Evolutionary conservation across 2,329 filamentous ascomycete genomes (phyloP).

Genomic region (Fonsecaea monophora): DNA sequence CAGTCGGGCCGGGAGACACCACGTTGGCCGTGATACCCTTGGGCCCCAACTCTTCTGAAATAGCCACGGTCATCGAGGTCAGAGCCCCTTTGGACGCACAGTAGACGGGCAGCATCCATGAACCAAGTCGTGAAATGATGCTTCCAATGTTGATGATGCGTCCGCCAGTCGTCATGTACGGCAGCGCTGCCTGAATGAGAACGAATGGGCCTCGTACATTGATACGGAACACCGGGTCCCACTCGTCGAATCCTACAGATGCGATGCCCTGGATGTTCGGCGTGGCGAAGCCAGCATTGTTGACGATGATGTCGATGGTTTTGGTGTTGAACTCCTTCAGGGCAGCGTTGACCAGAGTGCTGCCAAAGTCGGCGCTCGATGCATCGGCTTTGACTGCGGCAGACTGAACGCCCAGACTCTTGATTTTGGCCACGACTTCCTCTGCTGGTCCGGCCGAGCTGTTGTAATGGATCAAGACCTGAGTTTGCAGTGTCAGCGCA

Average conservation of each 20-base stretch:
- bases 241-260: conserved; percentile 47
- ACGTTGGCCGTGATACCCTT: conserved; percentile 61
- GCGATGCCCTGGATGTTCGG: conserved; percentile 26
- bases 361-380: conserved; percentile 25
- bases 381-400: conserved; percentile 33
- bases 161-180: conserved; percentile 57
- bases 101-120: conserved; percentile 51
- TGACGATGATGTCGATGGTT: conserved; percentile 38
- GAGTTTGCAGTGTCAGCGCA: conserved; percentile 39
- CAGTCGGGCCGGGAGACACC: conserved; percentile 61
- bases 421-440: conserved; percentile 41
- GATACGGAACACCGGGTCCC: conserved; percentile 56
- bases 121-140: conserved; percentile 35
- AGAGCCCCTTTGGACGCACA: conserved; percentile 64
- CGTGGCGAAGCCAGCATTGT: conserved; percentile 33
- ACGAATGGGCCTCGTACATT: conserved; percentile 67
- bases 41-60: conserved; percentile 60
- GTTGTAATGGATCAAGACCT: conserved; percentile 43
- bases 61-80: conserved; percentile 63
- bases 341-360: conserved; percentile 31
- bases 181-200: conserved; percentile 58
- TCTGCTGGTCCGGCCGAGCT: conserved; percentile 40
- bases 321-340: conserved; percentile 30
- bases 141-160: conserved; percentile 55
- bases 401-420: conserved; percentile 28